Conservation (phyloP, 1,284 basidiomycete species). For the Cystobasidium sp. region DNA sequence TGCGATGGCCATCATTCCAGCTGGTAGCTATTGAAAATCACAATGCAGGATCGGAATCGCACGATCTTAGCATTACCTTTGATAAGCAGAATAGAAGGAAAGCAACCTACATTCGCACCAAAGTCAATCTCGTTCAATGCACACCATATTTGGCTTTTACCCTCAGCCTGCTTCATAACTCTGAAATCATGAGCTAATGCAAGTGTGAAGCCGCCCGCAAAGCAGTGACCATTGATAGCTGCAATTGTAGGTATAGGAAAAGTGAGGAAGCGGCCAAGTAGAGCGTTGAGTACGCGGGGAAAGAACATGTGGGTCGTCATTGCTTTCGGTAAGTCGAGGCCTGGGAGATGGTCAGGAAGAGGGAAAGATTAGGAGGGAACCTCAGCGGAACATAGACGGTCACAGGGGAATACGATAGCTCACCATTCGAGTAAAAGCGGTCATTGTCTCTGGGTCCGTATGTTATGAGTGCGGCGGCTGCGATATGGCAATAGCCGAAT, state of each 20-base stretch:
- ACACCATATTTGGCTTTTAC: constrained; percentile 43
- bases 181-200: constrained; percentile 52
- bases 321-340: constrained; percentile 38
- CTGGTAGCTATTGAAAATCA: constrained; percentile 16
- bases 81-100: too few species aligned
- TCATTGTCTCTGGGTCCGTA: constrained; percentile 28
- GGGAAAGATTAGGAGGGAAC: neutral
- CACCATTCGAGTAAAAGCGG: constrained; percentile 42
- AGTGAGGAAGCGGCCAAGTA: constrained; percentile 48
- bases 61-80: neutral
- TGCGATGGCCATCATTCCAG: constrained; percentile 38
- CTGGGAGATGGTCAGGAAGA: neutral
- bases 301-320: constrained; percentile 39
- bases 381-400: neutral
- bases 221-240: constrained; percentile 54
- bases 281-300: constrained; percentile 26
- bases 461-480: constrained; percentile 41
- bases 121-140: constrained; percentile 50
- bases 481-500: neutral
- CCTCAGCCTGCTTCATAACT: constrained; percentile 48
- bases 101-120: constrained; percentile 19
- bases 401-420: neutral
- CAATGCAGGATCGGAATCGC: neutral
- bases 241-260: constrained; percentile 53
- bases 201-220: constrained; percentile 52